These are phyloP conservation scores for Viridothelium virens DNA, from an alignment of 495 filamentous ascomycete genomes.

Conservation along the genomic window DNA sequence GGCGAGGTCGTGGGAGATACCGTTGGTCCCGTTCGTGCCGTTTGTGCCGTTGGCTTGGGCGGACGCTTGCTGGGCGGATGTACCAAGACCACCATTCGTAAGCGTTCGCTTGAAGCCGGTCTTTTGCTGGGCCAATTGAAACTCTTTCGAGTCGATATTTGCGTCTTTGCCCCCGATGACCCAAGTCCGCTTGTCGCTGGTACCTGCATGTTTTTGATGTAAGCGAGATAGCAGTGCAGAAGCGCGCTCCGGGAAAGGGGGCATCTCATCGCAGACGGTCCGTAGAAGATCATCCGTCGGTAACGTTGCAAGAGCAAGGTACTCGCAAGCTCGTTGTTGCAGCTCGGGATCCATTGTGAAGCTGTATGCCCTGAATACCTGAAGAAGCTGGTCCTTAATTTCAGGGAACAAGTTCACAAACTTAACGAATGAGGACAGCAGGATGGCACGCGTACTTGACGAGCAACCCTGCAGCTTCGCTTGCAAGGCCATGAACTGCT, in stretches of 20 bases:
- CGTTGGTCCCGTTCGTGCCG: slow-evolving; percentile 39
- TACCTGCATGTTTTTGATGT: slow-evolving; percentile 84
- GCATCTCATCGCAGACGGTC: slow-evolving; percentile 98
- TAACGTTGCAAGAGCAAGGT: slow-evolving; percentile 75
- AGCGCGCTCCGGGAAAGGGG: slow-evolving; percentile 89
- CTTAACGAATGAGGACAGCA: slow-evolving; percentile 91
- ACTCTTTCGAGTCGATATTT: slow-evolving; percentile 70
- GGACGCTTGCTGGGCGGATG: slow-evolving; percentile 3
- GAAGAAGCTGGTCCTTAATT: slow-evolving; percentile 89
- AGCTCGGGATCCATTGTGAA: slow-evolving; percentile 92
- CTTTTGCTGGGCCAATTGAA: slow-evolving; percentile 66
- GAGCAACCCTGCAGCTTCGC: slow-evolving; percentile 84
- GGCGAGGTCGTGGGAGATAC: slow-evolving; percentile 33
- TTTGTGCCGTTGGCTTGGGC: slow-evolving; percentile 40
- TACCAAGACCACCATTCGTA: slow-evolving; percentile 39
- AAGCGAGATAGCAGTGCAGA: slow-evolving; percentile 87
- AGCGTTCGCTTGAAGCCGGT: slow-evolving; percentile 82
- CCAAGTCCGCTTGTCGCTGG: slow-evolving; percentile 92
- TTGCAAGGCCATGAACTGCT: slow-evolving; percentile 91
- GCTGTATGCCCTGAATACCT: slow-evolving; percentile 85
- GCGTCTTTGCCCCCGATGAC: slow-evolving; percentile 90
- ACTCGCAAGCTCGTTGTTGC: slow-evolving; percentile 95
- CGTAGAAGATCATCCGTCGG: slow-evolving; percentile 87
- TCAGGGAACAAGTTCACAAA: slow-evolving; percentile 98
- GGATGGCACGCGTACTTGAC: slow-evolving; percentile 82